Base-by-base conservation (phyloP, 1,284 basidiomycete genomes). In the Sporisorium reilianum region DNA sequence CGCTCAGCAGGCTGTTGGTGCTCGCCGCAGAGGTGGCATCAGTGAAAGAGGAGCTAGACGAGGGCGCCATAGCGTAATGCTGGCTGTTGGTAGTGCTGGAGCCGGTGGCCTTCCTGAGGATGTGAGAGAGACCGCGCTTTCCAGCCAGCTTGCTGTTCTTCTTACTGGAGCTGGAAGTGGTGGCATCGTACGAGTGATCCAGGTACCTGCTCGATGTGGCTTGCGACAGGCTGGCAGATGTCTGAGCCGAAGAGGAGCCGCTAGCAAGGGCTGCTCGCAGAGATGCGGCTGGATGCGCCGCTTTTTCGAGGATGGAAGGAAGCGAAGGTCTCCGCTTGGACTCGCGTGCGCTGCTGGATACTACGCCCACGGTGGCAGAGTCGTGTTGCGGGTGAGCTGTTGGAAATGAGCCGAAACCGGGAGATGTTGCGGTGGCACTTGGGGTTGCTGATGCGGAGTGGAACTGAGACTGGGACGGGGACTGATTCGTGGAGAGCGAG, bases 221-320 rank as follows among this genome's bases (percentile, higher is more conserved):
- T 32, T 69, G 67, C 25, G 61, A 61, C 34, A 54, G 20, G 50
- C 57, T 70, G 7, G 49, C 52, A 23, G 40, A 34, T 6, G 54
- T 34, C 3, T 70, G 56, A 6, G 54, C 30, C 12, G 67, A 69
- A 10, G 66, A 63, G 48, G 66, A 63, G 48, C 53, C 61, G 22
- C 55, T 56, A 2, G 57, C 57, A 2, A 82, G 69, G 2, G 78
- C 80, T 18, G 75, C 73, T 9, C 80, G 74, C n/a, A 83, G 38
- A 10, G 76, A 70, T 10, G 74, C 70, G 28, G 76, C 81, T 3
- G 82, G 79, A 59, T 79, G 74, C 5, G 78, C 69, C 0, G 80
- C 80, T 58, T 77, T 81, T 26, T 81, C 82, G 5, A 82, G 38
- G 16, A 81, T 71, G 14, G 75, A 68, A 3, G 81, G 80, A 16